Conservation (phyloP, 768 basidiomycete species). For the Pleurotus tuoliensis region DNA sequence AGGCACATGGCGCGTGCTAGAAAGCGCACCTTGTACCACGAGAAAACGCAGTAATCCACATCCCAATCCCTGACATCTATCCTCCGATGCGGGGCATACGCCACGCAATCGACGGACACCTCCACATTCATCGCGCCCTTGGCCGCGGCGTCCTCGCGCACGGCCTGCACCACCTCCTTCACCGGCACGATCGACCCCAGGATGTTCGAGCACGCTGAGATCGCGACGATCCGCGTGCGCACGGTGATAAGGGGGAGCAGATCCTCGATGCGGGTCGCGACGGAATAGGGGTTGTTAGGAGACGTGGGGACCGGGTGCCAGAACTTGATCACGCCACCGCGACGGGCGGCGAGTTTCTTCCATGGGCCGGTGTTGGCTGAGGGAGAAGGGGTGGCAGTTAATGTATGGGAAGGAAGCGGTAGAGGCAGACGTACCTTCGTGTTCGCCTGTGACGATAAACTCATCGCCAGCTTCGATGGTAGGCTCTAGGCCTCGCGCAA, state of each 20-base stretch:
- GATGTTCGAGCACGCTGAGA: conserved; percentile 74
- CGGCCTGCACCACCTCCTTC: conserved; percentile 47
- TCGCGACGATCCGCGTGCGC: conserved; percentile 69
- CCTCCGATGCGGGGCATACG: conserved; percentile 69
- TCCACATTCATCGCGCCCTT: conserved; percentile 59
- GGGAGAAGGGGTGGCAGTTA: neutral
- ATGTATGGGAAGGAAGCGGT: neutral
- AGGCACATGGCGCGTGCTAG: neutral
- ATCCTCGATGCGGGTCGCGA: conserved; percentile 48
- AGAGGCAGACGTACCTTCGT: conserved; percentile 54
- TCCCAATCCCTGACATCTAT: conserved; percentile 78
- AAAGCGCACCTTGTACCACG: conserved; percentile 65
- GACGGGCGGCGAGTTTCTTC: conserved; percentile 66
- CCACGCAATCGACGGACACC: conserved; percentile 73
- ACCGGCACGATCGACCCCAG: conserved; percentile 65
- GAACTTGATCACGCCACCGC: conserved; percentile 48
- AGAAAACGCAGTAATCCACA: conserved; percentile 67
- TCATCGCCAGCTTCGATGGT: conserved; percentile 61
- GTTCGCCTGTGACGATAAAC: conserved; percentile 75
- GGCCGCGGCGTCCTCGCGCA: conserved; percentile 45
- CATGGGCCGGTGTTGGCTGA: conserved; percentile 73
- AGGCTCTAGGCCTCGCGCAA: conserved; percentile 56
- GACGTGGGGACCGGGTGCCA: conserved; percentile 52
- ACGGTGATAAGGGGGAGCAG: conserved; percentile 59
- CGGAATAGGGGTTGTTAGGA: conserved; percentile 63